Evolutionary conservation across 2,329 filamentous ascomycete species (phyloP), one percentile per base, ranked within the genome.

Genomic region (Aspergillus proliferans): DNA sequence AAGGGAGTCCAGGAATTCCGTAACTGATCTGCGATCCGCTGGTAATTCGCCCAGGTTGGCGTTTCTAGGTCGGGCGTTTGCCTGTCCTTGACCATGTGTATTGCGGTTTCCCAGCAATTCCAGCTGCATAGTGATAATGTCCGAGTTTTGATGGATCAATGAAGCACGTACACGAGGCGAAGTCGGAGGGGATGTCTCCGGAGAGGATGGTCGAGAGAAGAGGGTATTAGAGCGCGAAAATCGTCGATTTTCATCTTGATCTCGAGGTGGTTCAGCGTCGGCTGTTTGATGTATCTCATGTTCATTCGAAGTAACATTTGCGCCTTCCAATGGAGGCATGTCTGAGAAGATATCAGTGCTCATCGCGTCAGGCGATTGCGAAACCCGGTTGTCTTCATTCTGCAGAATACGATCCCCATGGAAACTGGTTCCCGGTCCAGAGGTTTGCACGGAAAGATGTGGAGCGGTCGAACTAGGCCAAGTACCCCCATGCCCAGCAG

Each of bases 61-160:
- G 39, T 51, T 55, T 19, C 50, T 52, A 4, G 49, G 30, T 30
- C 53, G 46, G 9, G 56, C 45, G 47, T 48, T 53, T 38, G 46
- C 45, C 40, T 58, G 56, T 14, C 51, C 45, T 9, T 59, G 55
- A 19, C 53, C 49, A 22, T 60, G 56, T 3, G 55, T 48, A 45
- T 56, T 60, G 30, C 62, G 67, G 46, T 64, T 66, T 7, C 64
- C 64, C 42, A 71, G 48, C 7, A 73, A 54, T 45, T 72, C 70
- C 36, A 73, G 52, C 45, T 73, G 69, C 70, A 73, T 72, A 3
- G 71, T 73, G 43, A 72, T 71, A 2, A 71, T 61, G 49, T 72
- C 70, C 1, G 71, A 67, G 47, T 69, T 69, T 42, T 71, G 69
- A 50, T 72, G 70, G 15, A 72, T 67, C 21, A 73, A 56, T 1